Conservation (phyloP, 192 early-diverging fungal species). For the Umbelopsis vinacea region DNA sequence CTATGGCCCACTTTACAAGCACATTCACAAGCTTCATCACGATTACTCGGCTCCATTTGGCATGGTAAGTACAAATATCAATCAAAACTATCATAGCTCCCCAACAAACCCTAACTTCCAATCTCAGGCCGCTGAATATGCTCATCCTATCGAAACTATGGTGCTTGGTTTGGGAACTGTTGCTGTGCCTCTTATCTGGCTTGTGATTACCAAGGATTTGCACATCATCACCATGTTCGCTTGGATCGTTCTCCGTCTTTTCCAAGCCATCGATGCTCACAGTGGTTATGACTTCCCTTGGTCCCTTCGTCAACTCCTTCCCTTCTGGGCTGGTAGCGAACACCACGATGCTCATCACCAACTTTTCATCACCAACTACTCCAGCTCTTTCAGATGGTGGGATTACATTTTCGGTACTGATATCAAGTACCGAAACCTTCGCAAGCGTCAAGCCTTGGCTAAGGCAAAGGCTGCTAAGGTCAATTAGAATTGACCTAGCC, state of each 20-base stretch:
- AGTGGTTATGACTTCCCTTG: constrained; percentile 97
- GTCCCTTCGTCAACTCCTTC: constrained; percentile 83
- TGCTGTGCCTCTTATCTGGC: constrained; percentile 77
- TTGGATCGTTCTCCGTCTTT: constrained; percentile 83
- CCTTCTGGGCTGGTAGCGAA: constrained; percentile 91
- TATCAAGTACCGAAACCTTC: constrained; percentile 70
- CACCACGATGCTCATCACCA: constrained; percentile 96
- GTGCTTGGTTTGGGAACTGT: constrained; percentile 89
- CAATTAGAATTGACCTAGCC: not conserved
- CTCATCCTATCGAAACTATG: constrained; percentile 84
- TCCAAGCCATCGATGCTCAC: constrained; percentile 89
- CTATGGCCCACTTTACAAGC: constrained; percentile 84
- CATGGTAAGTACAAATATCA: constrained; percentile 39
- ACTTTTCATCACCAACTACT: constrained; percentile 79
- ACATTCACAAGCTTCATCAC: constrained; percentile 95
- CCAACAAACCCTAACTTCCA: not conserved
- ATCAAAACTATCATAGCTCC: not conserved
- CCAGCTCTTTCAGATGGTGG: constrained; percentile 89
- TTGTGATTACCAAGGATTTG: constrained; percentile 62
- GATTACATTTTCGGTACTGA: constrained; percentile 89
- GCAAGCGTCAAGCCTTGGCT: constrained; percentile 46
- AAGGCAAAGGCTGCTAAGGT: constrained; percentile 21
- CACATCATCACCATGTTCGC: constrained; percentile 84
- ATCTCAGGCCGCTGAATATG: constrained; percentile 78
- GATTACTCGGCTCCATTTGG: constrained; percentile 91